phyloP scores from a whole-genome alignment of 441 rosid genomes.

The Flueggea neowawraea region DNA sequence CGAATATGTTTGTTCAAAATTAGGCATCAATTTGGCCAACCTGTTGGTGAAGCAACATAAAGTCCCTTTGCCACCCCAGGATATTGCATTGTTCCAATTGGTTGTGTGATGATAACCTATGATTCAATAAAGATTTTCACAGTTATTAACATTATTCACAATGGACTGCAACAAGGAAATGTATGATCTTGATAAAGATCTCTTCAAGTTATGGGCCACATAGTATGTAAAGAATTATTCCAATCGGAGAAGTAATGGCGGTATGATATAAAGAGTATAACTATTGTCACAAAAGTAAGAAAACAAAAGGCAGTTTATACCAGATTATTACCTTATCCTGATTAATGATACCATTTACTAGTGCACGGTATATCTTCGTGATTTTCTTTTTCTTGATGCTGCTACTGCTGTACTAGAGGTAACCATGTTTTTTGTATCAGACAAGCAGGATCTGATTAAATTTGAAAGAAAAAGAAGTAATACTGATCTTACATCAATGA shows the following conservation, averaged over 20 bases:
- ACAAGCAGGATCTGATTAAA: conserved; percentile 2
- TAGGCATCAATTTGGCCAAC: conserved; percentile 18
- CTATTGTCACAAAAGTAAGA: conserved; percentile 1
- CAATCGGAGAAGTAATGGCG: neutral
- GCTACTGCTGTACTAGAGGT: conserved; percentile 25
- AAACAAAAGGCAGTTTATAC: conserved; percentile 5
- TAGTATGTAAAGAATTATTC: neutral
- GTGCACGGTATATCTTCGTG: conserved; percentile 74
- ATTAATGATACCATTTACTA: conserved; percentile 59
- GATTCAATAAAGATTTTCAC: conserved; percentile 13
- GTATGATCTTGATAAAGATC: neutral
- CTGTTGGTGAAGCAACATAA: conserved; percentile 76
- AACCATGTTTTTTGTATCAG: conserved; percentile 11
- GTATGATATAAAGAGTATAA: neutral
- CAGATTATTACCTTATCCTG: conserved; percentile 53
- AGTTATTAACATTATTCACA: conserved; percentile 4
- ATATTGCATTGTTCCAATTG: conserved; percentile 68
- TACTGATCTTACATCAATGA: too few species aligned
- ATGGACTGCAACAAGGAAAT: neutral
- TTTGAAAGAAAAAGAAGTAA: too few species aligned
- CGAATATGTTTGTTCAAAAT: too few species aligned
- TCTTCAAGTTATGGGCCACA: neutral
- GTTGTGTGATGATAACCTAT: conserved; percentile 68
- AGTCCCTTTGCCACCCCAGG: conserved; percentile 91
- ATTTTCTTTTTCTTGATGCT: conserved; percentile 50